These are phyloP conservation scores for Dioscorea zingiberensis DNA, from an alignment of 106 monocot species.

Conservation along the genomic window DNA sequence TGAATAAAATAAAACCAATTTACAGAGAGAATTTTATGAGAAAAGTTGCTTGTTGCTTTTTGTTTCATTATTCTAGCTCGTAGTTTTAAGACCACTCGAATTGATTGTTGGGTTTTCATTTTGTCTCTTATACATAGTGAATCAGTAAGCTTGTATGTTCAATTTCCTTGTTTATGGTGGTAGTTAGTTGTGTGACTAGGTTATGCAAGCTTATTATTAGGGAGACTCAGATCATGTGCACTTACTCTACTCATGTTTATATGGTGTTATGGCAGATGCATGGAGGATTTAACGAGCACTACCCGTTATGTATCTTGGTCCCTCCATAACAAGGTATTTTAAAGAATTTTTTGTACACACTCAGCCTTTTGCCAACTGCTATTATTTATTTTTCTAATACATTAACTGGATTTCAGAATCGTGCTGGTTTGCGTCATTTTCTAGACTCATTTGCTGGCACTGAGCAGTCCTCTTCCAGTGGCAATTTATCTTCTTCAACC, in stretches of 20 bases:
- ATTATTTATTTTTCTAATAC: neutral
- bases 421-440: constrained; percentile 84
- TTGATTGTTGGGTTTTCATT: too few species aligned
- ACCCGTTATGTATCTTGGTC: constrained; percentile 97
- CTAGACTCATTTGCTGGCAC: constrained; percentile 66
- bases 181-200: too few species aligned
- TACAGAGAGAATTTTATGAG: too few species aligned
- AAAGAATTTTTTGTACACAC: neutral
- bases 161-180: too few species aligned
- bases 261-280: constrained; percentile 49
- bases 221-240: neutral
- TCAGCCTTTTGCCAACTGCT: neutral
- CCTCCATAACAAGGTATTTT: constrained; percentile 83
- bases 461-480: constrained; percentile 30
- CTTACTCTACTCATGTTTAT: neutral
- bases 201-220: too few species aligned
- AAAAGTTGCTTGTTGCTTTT: too few species aligned
- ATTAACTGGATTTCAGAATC: constrained; percentile 42
- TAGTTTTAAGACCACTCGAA: too few species aligned
- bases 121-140: too few species aligned
- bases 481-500: constrained; percentile 11
- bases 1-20: too few species aligned
- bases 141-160: too few species aligned
- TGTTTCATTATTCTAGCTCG: too few species aligned
- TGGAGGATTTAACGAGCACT: constrained; percentile 93